Conservation (phyloP, 495 filamentous ascomycete genomes). For the Ascobolus immersus region DNA sequence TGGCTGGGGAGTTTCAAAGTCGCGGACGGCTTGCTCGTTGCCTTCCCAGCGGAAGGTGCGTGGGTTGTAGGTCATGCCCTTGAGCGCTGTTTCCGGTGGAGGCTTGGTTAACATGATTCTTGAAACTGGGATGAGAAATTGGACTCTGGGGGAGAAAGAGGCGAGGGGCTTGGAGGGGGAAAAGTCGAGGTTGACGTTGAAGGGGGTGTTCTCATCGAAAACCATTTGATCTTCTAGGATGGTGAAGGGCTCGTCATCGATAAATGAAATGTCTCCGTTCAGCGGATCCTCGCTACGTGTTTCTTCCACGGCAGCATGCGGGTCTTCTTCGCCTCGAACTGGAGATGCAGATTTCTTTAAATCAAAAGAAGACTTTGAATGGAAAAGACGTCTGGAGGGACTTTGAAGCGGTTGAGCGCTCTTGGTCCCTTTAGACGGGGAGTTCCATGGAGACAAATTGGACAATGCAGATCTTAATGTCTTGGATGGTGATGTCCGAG, state of each 20-base stretch:
- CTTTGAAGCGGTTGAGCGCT: neutral
- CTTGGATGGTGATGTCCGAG: too few relatives aligned
- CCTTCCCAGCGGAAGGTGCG: conserved; percentile 71
- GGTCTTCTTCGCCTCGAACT: too few relatives aligned
- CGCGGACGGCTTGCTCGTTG: conserved; percentile 58
- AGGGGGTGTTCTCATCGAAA: neutral
- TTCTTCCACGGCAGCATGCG: too few relatives aligned
- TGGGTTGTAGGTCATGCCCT: conserved; percentile 91
- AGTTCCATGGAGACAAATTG: neutral
- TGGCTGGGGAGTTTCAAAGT: conserved; percentile 37
- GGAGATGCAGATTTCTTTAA: neutral
- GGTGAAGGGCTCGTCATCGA: neutral
- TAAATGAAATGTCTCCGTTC: too few relatives aligned
- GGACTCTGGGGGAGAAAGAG: neutral
- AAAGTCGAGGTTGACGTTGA: too few relatives aligned
- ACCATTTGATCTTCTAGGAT: conserved; percentile 5
- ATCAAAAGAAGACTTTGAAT: neutral
- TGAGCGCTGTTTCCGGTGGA: conserved; percentile 32
- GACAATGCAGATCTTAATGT: neutral
- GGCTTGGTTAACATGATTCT: conserved; percentile 2
- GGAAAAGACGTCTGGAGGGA: neutral
- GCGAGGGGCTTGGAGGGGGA: too few relatives aligned
- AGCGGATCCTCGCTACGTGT: too few relatives aligned
- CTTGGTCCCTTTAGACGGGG: neutral
- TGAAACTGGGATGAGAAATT: neutral